These are phyloP conservation scores for Filobasidium uniguttulatum DNA, from an alignment of 1,284 basidiomycete species.

Conservation along the genomic window DNA sequence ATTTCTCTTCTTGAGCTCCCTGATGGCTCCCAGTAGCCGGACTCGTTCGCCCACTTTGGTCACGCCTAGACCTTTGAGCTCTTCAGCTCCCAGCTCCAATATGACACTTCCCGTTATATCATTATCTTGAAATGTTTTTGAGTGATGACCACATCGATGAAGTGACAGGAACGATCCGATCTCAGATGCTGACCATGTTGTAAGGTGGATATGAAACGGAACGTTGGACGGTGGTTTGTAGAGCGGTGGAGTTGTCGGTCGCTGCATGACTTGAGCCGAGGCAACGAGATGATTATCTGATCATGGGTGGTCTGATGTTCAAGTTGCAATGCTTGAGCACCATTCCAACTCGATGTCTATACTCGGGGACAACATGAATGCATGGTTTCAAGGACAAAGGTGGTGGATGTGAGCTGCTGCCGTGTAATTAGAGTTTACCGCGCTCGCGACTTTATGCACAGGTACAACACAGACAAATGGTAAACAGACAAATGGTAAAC, in stretches of 20 bases:
- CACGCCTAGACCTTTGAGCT: slow-evolving; percentile 77
- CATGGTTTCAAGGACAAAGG: too few species aligned
- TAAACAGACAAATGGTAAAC: too few species aligned
- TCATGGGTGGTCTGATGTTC: too few species aligned
- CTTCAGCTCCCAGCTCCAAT: slow-evolving; percentile 71
- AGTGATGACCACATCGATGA: slow-evolving; percentile 53
- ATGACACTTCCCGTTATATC: slow-evolving; percentile 81
- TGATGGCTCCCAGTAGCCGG: slow-evolving; percentile 69
- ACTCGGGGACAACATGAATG: too few species aligned
- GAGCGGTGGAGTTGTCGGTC: slow-evolving; percentile 25
- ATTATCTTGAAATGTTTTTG: slow-evolving; percentile 57
- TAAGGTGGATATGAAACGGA: slow-evolving; percentile 24
- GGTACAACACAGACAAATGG: too few species aligned
- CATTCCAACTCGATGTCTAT: too few species aligned
- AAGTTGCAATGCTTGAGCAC: too few species aligned
- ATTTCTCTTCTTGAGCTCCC: slow-evolving; percentile 52
- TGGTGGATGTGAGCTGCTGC: too few species aligned
- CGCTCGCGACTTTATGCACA: too few species aligned
- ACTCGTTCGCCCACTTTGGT: slow-evolving; percentile 76
- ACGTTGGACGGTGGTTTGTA: slow-evolving; percentile 17
- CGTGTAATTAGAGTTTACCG: too few species aligned
- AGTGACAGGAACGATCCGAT: slow-evolving; percentile 26
- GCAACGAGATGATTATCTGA: too few species aligned
- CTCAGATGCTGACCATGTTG: slow-evolving; percentile 25
- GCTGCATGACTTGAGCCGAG: too few species aligned